phyloP scores from a whole-genome alignment of 2,329 filamentous ascomycete species.

The Phaeosphaeriaceae sp. region DNA sequence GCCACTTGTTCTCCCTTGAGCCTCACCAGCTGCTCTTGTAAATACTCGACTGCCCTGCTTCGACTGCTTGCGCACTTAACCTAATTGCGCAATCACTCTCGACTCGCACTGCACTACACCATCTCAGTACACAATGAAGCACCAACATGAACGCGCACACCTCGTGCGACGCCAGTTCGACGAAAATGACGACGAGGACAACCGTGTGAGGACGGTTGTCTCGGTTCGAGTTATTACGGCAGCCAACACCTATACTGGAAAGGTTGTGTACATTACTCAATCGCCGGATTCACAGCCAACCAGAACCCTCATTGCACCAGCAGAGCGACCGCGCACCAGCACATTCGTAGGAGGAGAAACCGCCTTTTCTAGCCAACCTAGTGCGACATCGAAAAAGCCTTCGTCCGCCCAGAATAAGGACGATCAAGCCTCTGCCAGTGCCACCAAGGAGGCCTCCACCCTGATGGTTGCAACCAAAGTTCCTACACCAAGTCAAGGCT shows the following conservation, averaged over 20 bases:
- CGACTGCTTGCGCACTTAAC: conserved; percentile 27
- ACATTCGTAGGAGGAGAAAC: conserved; percentile 17
- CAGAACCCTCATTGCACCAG: conserved; percentile 28
- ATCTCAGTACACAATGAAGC: conserved; percentile 22
- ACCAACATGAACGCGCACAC: conserved; percentile 36
- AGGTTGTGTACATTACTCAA: conserved; percentile 39
- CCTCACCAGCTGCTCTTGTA: conserved; percentile 23
- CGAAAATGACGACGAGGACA: conserved; percentile 16
- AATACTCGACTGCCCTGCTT: conserved; percentile 21
- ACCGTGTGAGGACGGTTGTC: conserved; percentile 42
- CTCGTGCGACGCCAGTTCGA: conserved; percentile 38
- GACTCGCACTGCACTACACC: conserved; percentile 1
- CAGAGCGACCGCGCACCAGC: conserved; percentile 19
- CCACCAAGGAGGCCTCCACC: conserved; percentile 27
- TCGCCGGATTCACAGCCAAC: conserved; percentile 7
- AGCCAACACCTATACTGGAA: conserved; percentile 59
- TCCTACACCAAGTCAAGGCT: conserved; percentile 21
- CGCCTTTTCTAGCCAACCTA: conserved; percentile 20
- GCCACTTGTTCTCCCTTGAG: conserved; percentile 30
- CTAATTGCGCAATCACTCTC: conserved; percentile 24
- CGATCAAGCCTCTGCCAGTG: conserved; percentile 20
- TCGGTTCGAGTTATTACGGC: conserved; percentile 60
- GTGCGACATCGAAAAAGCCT: conserved; percentile 24
- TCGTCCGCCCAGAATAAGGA: conserved; percentile 16
- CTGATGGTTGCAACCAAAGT: conserved; percentile 39